Percentiles rank a stretch among this genome's conserved stretches.
These are phyloP conservation scores for Acanthamoeba royreba DNA, from an alignment of 208 protist species.

Conservation along the genomic window DNA sequence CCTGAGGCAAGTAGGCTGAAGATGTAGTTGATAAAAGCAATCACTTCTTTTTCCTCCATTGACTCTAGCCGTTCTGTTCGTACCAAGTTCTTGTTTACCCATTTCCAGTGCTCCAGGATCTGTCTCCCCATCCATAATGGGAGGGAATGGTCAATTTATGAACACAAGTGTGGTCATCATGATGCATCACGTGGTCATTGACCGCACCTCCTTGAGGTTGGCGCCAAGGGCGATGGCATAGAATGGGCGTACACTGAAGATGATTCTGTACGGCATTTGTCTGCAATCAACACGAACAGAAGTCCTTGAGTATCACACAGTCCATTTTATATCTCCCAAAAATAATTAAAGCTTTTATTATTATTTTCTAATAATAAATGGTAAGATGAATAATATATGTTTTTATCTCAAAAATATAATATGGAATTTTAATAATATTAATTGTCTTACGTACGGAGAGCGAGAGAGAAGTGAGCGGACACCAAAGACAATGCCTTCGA, in stretches of 20 bases:
- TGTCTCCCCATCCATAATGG: too few relatives aligned
- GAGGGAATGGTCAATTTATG: background rate
- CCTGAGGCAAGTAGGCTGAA: background rate
- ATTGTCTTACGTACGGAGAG: background rate
- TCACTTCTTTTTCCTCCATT: background rate
- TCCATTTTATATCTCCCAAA: too few relatives aligned
- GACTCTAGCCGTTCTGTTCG: background rate
- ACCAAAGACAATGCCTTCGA: background rate
- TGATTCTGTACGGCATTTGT: background rate
- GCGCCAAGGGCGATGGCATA: background rate
- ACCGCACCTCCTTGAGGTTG: background rate
- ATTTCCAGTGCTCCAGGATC: conserved; percentile 10
- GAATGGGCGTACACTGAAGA: background rate
- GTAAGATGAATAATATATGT: too few relatives aligned
- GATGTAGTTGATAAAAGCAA: background rate
- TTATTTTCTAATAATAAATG: too few relatives aligned
- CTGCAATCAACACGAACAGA: too few relatives aligned
- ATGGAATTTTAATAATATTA: too few relatives aligned
- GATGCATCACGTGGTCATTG: background rate
- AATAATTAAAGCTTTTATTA: too few relatives aligned
- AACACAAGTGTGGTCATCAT: background rate
- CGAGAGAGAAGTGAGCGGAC: background rate
- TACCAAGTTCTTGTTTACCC: background rate
- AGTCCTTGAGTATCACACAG: too few relatives aligned
- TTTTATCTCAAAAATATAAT: too few relatives aligned